Base-by-base conservation (phyloP, 129 eudicot species). In the Lactuca sativa region DNA sequence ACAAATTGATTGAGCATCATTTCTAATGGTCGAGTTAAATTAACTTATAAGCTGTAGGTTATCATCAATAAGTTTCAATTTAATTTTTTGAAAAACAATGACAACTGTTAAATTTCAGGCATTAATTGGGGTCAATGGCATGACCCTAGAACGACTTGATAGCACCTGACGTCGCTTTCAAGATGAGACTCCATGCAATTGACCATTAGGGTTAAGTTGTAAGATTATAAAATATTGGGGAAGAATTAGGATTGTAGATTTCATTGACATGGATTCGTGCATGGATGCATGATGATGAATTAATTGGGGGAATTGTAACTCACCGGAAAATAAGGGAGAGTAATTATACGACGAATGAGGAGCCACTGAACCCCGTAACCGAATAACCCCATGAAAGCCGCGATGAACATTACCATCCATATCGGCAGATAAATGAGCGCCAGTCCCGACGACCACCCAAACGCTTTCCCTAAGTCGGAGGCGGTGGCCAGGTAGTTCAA, bases 281-380 rank as follows among this genome's bases (percentile, higher is more conserved):
- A 62, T 73, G 37, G 43, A 37, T 64, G 56, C 62, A 56, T 52
- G 36, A 38, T 17, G 9, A 73, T 2, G 31, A 31, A 18, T 51
- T 66, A 31, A 18, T 51, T 66, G 41, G 16, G 43, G 18, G 21
- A 66, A 30, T 54, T 7, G 2, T 15, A 53, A 82, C 92, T 79
- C 3, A 91, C 97, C 93, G 70, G 57, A 48, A 84, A 78, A 82
- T 91, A 88, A 58, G 97, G 96, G 67, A 87, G 69, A 32, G 71
- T 33, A 15, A 91, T 66, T 12, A 84, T 7, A 2, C 82, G 53
- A 5, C 77, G 59, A 30, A 91, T 77, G 3, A 92, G 78, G 8
- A 92, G 95, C 95, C 90, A 92, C 59, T 92, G 98, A 55, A 82
- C 60, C 2, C 96, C 96, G 62, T 92, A 92, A 16, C 96, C 98